Evolutionary conservation across 768 basidiomycete genomes (phyloP).

Genomic region (Boletus subcaerulescens): DNA sequence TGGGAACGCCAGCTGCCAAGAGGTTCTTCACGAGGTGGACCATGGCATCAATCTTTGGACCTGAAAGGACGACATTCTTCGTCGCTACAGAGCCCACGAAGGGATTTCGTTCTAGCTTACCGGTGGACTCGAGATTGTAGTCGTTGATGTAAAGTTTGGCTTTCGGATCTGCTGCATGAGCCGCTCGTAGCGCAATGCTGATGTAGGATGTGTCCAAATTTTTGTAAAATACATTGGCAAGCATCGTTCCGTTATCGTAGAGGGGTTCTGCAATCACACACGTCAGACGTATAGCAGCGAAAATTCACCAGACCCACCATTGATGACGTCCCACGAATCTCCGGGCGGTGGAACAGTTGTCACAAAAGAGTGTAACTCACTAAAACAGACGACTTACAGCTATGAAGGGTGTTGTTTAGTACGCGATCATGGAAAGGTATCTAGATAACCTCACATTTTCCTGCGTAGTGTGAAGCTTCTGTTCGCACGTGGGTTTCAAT

Average conservation of each 20-base stretch:
- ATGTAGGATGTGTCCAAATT: constrained; percentile 49
- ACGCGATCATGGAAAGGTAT: neutral
- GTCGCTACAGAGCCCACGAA: neutral
- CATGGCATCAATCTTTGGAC: constrained; percentile 44
- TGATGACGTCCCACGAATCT: constrained; percentile 24
- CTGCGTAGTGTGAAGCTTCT: constrained; percentile 15
- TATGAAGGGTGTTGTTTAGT: neutral
- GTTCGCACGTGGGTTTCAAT: constrained; percentile 17
- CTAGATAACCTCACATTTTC: constrained; percentile 5
- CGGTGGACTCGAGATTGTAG: constrained; percentile 23
- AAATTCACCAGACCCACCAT: constrained; percentile 6
- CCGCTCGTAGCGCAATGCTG: constrained; percentile 42
- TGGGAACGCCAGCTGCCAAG: constrained; percentile 44
- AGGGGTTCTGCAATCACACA: constrained; percentile 11
- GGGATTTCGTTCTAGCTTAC: constrained; percentile 12
- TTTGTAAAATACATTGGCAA: constrained; percentile 50
- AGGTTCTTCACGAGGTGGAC: constrained; percentile 50
- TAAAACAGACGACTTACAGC: constrained; percentile 7
- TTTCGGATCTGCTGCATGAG: constrained; percentile 30
- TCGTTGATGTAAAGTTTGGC: constrained; percentile 35
- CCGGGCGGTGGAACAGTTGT: neutral
- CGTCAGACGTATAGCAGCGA: neutral
- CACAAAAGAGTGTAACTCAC: neutral
- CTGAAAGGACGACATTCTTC: neutral
- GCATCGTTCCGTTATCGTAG: constrained; percentile 59